Evolutionary conservation across 441 rosid genomes (phyloP).

Genomic region (Corymbia citriodora): DNA sequence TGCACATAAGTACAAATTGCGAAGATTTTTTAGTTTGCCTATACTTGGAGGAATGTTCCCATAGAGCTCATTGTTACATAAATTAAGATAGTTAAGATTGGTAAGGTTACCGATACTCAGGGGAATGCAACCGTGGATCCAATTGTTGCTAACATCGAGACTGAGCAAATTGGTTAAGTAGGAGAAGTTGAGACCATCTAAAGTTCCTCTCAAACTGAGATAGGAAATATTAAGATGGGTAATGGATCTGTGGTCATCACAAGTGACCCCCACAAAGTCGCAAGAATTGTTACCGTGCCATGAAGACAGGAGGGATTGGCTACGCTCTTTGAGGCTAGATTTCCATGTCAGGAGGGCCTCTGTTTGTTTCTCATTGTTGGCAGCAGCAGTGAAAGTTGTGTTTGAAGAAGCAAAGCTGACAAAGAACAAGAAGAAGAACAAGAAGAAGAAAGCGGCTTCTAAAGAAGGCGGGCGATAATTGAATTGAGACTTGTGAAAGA

Average conservation of each 20-base stretch:
- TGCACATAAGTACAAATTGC: neutral
- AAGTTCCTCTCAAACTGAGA: neutral
- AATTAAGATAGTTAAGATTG: slow-evolving; percentile 19
- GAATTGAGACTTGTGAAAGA: neutral
- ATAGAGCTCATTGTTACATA: neutral
- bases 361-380: neutral
- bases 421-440: neutral
- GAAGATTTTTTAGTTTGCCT: slow-evolving; percentile 8
- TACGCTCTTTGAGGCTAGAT: neutral
- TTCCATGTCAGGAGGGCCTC: neutral
- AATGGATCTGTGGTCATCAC: neutral
- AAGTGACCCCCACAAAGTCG: neutral
- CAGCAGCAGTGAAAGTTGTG: neutral
- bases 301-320: neutral
- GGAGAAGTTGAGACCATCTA: slow-evolving; percentile 4
- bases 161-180: slow-evolving; percentile 13
- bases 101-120: slow-evolving; percentile 19
- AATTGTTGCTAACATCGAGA: slow-evolving; percentile 11
- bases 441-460: neutral
- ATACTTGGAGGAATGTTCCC: neutral
- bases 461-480: neutral
- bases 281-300: neutral
- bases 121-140: slow-evolving; percentile 20
- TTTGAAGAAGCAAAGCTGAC: neutral
- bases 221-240: neutral